Percentiles rank a stretch among this genome's conserved stretches.
Evolutionary conservation across 768 basidiomycete genomes (phyloP).

Genomic region (Rhizopogon roseolus): DNA sequence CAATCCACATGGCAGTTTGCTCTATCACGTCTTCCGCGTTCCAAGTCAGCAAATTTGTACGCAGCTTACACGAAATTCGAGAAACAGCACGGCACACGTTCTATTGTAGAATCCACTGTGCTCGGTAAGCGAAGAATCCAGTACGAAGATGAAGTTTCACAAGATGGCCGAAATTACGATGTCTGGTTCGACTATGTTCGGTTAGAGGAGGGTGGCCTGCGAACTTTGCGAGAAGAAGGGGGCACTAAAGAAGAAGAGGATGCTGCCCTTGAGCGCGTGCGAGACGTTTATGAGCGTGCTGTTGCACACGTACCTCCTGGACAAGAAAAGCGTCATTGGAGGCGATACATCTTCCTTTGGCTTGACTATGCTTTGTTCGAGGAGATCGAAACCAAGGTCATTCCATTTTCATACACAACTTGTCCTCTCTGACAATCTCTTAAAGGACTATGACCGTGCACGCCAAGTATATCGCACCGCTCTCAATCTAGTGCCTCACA

Average conservation of each 20-base stretch:
- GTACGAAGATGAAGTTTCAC: constrained; percentile 92
- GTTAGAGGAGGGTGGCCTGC: constrained; percentile 76
- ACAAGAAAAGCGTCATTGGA: constrained; percentile 87
- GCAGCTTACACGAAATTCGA: constrained; percentile 96
- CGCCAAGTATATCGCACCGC: constrained; percentile 91
- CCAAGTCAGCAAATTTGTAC: constrained; percentile 85
- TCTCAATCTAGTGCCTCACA: constrained; percentile 86
- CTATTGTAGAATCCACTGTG: constrained; percentile 88
- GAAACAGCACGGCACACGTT: constrained; percentile 91
- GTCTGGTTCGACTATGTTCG: constrained; percentile 97
- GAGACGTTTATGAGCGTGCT: constrained; percentile 91
- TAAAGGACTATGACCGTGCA: constrained; percentile 76
- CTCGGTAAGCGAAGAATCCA: constrained; percentile 97
- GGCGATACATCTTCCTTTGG: constrained; percentile 90
- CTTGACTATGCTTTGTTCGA: constrained; percentile 96
- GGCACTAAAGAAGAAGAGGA: constrained; percentile 59
- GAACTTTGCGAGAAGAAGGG: constrained; percentile 72
- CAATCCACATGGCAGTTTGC: constrained; percentile 63
- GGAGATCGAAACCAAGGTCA: constrained; percentile 89
- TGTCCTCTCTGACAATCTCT: not conserved
- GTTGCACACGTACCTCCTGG: constrained; percentile 96
- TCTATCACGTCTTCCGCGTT: constrained; percentile 85
- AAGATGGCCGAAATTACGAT: constrained; percentile 94
- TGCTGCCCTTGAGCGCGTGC: constrained; percentile 51
- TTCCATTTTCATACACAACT: constrained; percentile 6